These are phyloP conservation scores for Paxillus rubicundulus DNA, from an alignment of 768 basidiomycete genomes.

Conservation along the genomic window DNA sequence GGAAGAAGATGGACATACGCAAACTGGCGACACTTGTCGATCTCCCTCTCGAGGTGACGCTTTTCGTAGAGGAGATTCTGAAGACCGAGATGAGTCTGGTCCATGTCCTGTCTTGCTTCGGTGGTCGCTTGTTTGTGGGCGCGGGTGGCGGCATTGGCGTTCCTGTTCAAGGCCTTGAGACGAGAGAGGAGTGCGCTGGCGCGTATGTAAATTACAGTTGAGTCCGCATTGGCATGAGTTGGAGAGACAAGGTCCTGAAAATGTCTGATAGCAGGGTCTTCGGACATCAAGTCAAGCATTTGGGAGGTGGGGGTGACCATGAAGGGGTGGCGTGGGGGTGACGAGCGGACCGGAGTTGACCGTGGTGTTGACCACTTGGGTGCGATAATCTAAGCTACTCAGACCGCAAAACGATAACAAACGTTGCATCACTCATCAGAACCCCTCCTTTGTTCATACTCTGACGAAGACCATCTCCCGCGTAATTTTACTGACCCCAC, in stretches of 20 bases:
- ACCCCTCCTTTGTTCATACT: conserved; percentile 9
- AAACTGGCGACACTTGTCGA: conserved; percentile 89
- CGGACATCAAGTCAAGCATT: conserved; percentile 25
- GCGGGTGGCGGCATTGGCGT: conserved; percentile 68
- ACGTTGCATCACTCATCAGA: conserved; percentile 2
- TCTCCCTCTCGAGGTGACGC: conserved; percentile 86
- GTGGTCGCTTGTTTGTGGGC: conserved; percentile 67
- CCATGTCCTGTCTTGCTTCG: conserved; percentile 84
- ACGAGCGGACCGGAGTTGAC: conserved; percentile 1
- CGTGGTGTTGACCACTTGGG: neutral
- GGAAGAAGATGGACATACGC: conserved; percentile 51
- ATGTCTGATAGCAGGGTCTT: conserved; percentile 54
- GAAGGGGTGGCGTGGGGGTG: conserved; percentile 1
- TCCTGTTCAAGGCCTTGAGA: conserved; percentile 76
- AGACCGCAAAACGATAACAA: neutral
- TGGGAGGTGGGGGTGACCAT: too few relatives aligned
- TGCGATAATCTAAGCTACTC: neutral
- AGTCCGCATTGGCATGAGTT: conserved; percentile 43
- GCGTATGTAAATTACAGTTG: conserved; percentile 51
- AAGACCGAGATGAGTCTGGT: conserved; percentile 80
- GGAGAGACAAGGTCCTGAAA: conserved; percentile 63
- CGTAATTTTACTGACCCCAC: conserved; percentile 4
- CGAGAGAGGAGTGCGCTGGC: conserved; percentile 76
- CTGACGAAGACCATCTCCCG: conserved; percentile 14
- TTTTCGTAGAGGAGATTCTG: conserved; percentile 90